These are phyloP conservation scores for Pneumocystis murina DNA, from an alignment of 1,139 yeast species.

Conservation along the genomic window DNA sequence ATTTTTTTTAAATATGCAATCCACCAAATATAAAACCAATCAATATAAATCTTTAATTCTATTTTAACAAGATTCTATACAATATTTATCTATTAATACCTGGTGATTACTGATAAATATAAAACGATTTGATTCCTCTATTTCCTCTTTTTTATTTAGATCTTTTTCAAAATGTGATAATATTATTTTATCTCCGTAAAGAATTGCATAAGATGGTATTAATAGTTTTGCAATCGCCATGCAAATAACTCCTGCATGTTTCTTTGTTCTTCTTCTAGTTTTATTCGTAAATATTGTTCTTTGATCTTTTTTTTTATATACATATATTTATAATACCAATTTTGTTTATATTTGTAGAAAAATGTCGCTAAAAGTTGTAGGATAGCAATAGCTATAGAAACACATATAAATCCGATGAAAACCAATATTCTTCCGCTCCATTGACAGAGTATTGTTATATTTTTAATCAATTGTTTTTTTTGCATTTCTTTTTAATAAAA, in stretches of 20 bases:
- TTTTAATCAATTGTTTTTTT: not conserved
- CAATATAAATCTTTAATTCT: constrained; percentile 46
- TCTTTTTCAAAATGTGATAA: constrained; percentile 19
- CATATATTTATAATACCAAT: constrained; percentile 9
- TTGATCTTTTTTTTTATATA: not conserved
- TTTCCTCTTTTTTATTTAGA: constrained; percentile 19
- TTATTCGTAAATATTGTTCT: not conserved
- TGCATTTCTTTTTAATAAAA: not conserved
- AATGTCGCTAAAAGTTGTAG: constrained; percentile 8
- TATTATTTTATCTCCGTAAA: constrained; percentile 23
- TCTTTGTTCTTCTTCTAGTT: constrained; percentile 20
- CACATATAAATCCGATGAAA: not conserved
- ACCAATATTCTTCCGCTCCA: not conserved
- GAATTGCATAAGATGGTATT: constrained; percentile 22
- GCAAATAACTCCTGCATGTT: constrained; percentile 25
- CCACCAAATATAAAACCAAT: constrained; percentile 93
- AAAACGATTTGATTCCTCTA: constrained; percentile 26
- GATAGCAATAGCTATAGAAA: not conserved
- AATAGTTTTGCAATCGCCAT: constrained; percentile 22
- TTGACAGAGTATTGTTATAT: not conserved
- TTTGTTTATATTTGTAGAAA: constrained; percentile 2
- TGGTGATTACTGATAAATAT: constrained; percentile 2
- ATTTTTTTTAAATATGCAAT: constrained; percentile 51
- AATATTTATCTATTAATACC: not conserved
- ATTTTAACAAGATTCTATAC: not conserved